phyloP scores from a whole-genome alignment of 305 asterid species.

The Fraxinus velutina region DNA sequence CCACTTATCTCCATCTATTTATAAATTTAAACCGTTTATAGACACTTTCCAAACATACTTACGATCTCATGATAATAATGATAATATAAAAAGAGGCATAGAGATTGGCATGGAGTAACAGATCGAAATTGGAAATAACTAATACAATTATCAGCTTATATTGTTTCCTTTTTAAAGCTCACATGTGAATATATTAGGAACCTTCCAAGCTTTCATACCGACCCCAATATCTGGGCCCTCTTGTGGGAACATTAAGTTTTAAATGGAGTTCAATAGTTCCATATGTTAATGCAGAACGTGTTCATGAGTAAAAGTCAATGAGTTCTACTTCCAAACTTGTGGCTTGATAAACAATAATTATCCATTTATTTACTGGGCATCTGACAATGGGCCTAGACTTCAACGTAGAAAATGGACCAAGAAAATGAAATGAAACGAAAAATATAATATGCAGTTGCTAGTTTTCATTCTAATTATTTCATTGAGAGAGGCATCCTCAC shows the following conservation, averaged over 20 bases:
- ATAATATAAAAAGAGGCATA: not conserved
- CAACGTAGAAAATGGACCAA: not conserved
- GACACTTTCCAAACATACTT: not conserved
- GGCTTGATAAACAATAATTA: not conserved
- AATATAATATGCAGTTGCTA: not conserved
- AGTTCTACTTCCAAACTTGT: not conserved
- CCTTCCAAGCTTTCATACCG: not conserved
- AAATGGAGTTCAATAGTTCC: not conserved
- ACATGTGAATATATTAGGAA: not conserved
- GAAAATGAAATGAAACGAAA: not conserved
- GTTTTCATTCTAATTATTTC: not conserved
- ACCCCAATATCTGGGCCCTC: not conserved
- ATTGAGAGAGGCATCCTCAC: slow-evolving; percentile 26
- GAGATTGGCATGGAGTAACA: not conserved
- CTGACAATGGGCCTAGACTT: not conserved
- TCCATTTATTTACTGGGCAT: not conserved
- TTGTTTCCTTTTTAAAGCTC: not conserved
- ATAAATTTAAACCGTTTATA: not conserved
- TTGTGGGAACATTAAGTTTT: not conserved
- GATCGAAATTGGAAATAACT: not conserved
- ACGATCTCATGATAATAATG: not conserved
- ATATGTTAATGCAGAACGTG: not conserved
- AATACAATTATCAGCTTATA: not conserved
- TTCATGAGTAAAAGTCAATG: not conserved
- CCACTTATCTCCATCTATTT: not conserved